Evolutionary conservation across 371 early-diverging fungal species (phyloP).

Genomic region (Chytridiales sp.): DNA sequence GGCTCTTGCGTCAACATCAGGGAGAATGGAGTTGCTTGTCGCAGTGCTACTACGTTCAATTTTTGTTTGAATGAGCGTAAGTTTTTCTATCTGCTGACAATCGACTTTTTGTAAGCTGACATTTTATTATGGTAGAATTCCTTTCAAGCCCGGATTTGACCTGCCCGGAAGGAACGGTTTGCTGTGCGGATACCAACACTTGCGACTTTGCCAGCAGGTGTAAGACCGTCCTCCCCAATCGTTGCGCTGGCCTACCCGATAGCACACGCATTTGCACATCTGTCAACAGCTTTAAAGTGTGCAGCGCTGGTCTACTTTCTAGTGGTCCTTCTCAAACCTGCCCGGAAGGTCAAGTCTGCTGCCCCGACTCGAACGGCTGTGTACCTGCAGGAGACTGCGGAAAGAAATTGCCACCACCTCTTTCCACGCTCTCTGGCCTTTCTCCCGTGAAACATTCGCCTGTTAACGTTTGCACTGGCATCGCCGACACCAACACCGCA

Average conservation of each 20-base stretch:
- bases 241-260: neutral
- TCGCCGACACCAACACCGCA: conserved; percentile 18
- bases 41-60: conserved; percentile 19
- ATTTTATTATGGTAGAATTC: neutral
- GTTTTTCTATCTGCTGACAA: neutral
- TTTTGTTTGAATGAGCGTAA: conserved; percentile 16
- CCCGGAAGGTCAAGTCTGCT: neutral
- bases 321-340: neutral
- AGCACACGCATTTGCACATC: neutral
- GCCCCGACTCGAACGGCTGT: neutral
- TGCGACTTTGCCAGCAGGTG: neutral
- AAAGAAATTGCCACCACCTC: conserved; percentile 1
- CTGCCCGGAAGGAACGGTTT: conserved; percentile 17
- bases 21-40: conserved; percentile 18
- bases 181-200: conserved; percentile 11
- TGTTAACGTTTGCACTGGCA: conserved; percentile 14
- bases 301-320: neutral
- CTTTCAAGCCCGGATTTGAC: neutral
- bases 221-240: neutral
- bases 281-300: neutral
- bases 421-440: neutral
- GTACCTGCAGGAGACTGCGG: conserved; percentile 1
- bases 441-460: neutral
- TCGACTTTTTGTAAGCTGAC: neutral
- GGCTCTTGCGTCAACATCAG: neutral